Base-by-base conservation (phyloP, 192 early-diverging fungal genomes). In the Fimicolochytrium jonesii region DNA sequence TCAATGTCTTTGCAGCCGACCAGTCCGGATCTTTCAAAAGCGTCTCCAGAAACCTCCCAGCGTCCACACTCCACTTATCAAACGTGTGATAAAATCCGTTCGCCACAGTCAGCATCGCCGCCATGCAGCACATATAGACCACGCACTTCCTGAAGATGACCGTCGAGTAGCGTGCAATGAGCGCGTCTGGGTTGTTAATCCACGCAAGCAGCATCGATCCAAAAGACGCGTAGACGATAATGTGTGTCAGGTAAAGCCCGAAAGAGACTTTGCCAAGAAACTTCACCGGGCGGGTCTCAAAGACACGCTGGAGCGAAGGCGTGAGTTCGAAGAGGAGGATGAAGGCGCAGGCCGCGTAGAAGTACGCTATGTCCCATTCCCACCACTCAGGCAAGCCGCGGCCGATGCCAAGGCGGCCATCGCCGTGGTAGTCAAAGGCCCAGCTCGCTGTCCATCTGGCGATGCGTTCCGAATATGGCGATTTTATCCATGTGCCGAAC, bases 181-280 rank as follows among this genome's bases (percentile, higher is more conserved):
- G n/a, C n/a, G n/a, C n/a, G n/a, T n/a, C n/a, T n/a, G n/a, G n/a
- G n/a, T n/a, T n/a, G n/a, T n/a, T n/a, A n/a, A n/a, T n/a, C n/a
- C n/a, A n/a, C 17, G 23, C 17, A 25, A 56, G 17, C 53, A 56
- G 30, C 18, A 34, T n/a, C 18, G 53, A 56, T 15, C 53, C 53
- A 35, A 56, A 56, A 0, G 53, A 23, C 31, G 36, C 31, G 34
- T 23, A 56, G 25, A 59, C 22, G 22, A 44, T 33, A 9, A 34
- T 22, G 51, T 63, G 61, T 9, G 54, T 32, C 2, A 63, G 48
- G 30, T 63, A 63, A 18, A 54, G 26, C 7, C 48, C 51, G 30
- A 63, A 63, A 13, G 49, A 54, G 50, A 63, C 23, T 26, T 47
- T 51, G 32, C 61, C 61, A 10, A 63, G 31, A 30, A 53, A 51